A percentile compares a stretch with the other conserved stretches of the same genome.
Evolutionary conservation across 371 early-diverging fungal species (phyloP).

Genomic region (Mucor lusitanicus): DNA sequence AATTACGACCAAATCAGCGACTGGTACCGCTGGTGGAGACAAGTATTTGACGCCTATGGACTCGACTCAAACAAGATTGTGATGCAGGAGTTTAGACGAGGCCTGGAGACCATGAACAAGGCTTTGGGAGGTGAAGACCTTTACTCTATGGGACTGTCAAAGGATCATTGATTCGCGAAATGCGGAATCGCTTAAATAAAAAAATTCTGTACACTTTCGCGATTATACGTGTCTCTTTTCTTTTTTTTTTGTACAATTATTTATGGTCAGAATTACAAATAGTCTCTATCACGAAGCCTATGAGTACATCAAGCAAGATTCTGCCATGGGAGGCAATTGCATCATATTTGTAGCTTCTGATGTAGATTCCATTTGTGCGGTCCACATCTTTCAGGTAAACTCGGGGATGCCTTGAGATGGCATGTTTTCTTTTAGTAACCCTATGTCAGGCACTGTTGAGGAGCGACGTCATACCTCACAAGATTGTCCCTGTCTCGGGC

Average conservation of each 20-base stretch:
- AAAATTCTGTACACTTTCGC: background rate
- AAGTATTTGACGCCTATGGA: slow-evolving; percentile 53
- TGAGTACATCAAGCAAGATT: slow-evolving; percentile 48
- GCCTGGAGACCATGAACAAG: slow-evolving; percentile 72
- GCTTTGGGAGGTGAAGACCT: slow-evolving; percentile 24
- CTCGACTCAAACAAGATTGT: slow-evolving; percentile 46
- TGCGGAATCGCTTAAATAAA: background rate
- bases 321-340: slow-evolving; percentile 39
- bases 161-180: slow-evolving; percentile 9
- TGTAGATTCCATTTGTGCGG: slow-evolving; percentile 87
- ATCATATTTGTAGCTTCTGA: slow-evolving; percentile 82
- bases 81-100: slow-evolving; percentile 61
- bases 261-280: slow-evolving; percentile 49
- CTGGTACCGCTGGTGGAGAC: slow-evolving; percentile 83
- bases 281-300: slow-evolving; percentile 44
- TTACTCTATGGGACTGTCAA: slow-evolving; percentile 13
- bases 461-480: slow-evolving; percentile 74
- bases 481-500: slow-evolving; percentile 76
- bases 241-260: background rate
- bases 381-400: slow-evolving; percentile 78
- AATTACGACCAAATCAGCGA: slow-evolving; percentile 67
- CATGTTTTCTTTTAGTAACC: background rate
- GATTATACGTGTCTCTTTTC: slow-evolving; percentile 7
- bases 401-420: background rate
- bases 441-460: slow-evolving; percentile 61